Evolutionary conservation across 1,284 basidiomycete genomes (phyloP), one percentile per base, ranked within the genome.

Genomic region (Boletus sp.): DNA sequence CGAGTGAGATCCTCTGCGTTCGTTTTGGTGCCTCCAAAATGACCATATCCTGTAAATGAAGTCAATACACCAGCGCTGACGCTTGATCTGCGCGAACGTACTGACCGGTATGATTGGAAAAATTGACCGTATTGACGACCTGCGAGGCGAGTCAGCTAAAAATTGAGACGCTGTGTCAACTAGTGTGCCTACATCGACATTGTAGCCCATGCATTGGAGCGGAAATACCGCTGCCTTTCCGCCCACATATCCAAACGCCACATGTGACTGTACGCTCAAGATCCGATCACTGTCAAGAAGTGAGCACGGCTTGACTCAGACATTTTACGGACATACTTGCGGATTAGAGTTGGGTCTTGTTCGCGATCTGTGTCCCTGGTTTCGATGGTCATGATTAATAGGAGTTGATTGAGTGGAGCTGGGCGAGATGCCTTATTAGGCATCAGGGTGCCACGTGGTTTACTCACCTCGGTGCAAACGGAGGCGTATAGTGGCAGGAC

Each of bases 171-270:
- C 9, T 13, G 35, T 16, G 12, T 41, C 30, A 23, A 41, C 41
- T 39, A 29, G n/a, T 35, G 8, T 8, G n/a, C 76, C 80, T 80
- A 91, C 92, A 72, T 99, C 95, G 34, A 98, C 94, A 57, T 99
- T 94, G 71, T 90, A 98, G 20, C 94, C 95, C 37, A 98, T 79
- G 51, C 91, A 85, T 69, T 98, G 94, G 13, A 98, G 77, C 0
- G 95, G 94, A 63, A 99, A 97, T 0, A 92, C 88, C 0, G 95
- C 95, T 3, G 94, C 91, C 77, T 94, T 94, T 59, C 80, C 80
- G 60, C 94, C 94, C n/a, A 96, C 95, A 64, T 95, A 98, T 48
- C 95, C 95, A 56, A 86, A 92, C 2, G 89, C 83, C 49, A 98
- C 95, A 61, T 99, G 95, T 1, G 89, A 92, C 64, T 98, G 95